These are phyloP conservation scores for Leccinum uliginosum DNA, from an alignment of 768 basidiomycete species.

Conservation along the genomic window DNA sequence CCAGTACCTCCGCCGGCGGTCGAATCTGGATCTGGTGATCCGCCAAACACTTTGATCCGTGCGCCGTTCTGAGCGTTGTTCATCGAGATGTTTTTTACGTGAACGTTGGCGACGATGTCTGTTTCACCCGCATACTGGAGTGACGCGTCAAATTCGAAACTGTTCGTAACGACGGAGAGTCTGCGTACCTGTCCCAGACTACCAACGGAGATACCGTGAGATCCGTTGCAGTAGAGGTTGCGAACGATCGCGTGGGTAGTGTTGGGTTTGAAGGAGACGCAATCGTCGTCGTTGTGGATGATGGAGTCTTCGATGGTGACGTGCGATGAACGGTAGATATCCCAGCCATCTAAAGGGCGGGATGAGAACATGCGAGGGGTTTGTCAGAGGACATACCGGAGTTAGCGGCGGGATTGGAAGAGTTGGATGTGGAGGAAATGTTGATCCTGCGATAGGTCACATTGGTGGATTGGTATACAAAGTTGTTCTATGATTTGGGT, in stretches of 20 bases:
- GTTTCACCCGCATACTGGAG: conserved; percentile 34
- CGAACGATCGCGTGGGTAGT: conserved; percentile 38
- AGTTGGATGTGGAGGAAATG: conserved; percentile 34
- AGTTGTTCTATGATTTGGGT: conserved; percentile 25
- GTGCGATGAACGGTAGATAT: conserved; percentile 40
- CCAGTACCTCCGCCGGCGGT: conserved; percentile 42
- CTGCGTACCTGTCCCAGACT: conserved; percentile 39
- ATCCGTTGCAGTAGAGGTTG: conserved; percentile 39
- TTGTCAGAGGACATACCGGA: conserved; percentile 24
- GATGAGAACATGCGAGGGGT: neutral
- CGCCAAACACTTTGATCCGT: conserved; percentile 50
- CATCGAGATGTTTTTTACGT: conserved; percentile 40
- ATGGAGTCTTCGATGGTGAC: conserved; percentile 34
- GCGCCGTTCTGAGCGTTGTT: conserved; percentile 45
- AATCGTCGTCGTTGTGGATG: conserved; percentile 42
- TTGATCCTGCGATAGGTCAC: conserved; percentile 39
- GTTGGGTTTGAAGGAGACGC: conserved; percentile 27
- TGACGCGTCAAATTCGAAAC: neutral
- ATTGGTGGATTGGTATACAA: conserved; percentile 41
- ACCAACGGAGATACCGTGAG: conserved; percentile 44
- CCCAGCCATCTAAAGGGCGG: conserved; percentile 39
- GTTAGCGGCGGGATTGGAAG: conserved; percentile 31
- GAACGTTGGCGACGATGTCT: conserved; percentile 44
- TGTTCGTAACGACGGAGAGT: neutral
- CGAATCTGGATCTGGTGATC: conserved; percentile 35